A percentile compares a stretch with the other conserved stretches of the same genome.
Conservation (phyloP, 805 yeast genomes). For the Kodamaea fukazawae region DNA sequence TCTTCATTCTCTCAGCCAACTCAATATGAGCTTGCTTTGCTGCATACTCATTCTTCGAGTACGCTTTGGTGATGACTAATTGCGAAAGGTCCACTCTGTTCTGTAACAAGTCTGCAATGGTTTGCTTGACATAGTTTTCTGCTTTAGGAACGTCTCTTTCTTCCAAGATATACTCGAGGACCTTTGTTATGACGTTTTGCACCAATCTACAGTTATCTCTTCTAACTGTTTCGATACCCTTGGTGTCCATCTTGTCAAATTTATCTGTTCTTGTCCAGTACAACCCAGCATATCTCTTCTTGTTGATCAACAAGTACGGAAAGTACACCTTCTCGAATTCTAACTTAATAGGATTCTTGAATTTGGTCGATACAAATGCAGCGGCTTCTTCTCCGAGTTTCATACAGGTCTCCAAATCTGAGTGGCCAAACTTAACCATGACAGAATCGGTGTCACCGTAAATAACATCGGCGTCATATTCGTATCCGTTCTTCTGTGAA, state of each 20-base stretch:
- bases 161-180: slow-evolving; percentile 78
- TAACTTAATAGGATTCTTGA: slow-evolving; percentile 82
- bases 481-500: slow-evolving; percentile 75
- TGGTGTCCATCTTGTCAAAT: slow-evolving; percentile 95
- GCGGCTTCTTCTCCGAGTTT: slow-evolving; percentile 93
- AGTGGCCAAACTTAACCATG: slow-evolving; percentile 93
- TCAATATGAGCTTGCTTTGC: slow-evolving; percentile 98
- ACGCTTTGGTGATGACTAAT: slow-evolving; percentile 88
- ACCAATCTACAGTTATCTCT: slow-evolving; percentile 96
- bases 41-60: slow-evolving; percentile 85
- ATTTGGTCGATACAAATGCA: slow-evolving; percentile 71
- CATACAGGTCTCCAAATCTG: slow-evolving; percentile 83
- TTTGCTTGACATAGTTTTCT: slow-evolving; percentile 75
- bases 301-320: slow-evolving; percentile 91
- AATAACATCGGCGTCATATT: slow-evolving; percentile 84
- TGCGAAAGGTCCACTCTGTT: slow-evolving; percentile 91
- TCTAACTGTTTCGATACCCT: slow-evolving; percentile 97
- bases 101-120: slow-evolving; percentile 86
- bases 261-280: slow-evolving; percentile 94
- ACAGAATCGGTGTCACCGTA: slow-evolving; percentile 99
- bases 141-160: slow-evolving; percentile 87
- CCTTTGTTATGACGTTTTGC: slow-evolving; percentile 90
- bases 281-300: slow-evolving; percentile 95
- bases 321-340: slow-evolving; percentile 96
- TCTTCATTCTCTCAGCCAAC: slow-evolving; percentile 90